Evolutionary conservation across 2,329 filamentous ascomycete species (phyloP), one percentile per base, ranked within the genome.

Genomic region (Xylariaceae sp.): DNA sequence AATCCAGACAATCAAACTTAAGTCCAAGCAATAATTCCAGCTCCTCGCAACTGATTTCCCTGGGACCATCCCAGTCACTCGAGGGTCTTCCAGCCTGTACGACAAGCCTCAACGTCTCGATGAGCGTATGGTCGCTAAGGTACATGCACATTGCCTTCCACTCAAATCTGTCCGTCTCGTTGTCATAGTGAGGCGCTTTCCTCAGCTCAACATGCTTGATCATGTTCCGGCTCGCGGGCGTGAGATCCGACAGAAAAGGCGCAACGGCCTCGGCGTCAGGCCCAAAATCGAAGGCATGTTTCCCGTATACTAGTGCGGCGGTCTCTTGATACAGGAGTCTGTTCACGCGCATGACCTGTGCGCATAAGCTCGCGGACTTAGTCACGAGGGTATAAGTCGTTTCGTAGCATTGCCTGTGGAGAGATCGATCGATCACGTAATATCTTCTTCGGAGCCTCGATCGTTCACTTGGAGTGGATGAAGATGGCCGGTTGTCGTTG

Each of bases 231-330:
- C 76, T 74, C 15, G 63, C 57, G 1, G 74, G 70, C 2, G 76
- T 79, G 32, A 83, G 71, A 61, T 85, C 80, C 31, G 70, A 68
- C 36, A 86, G 68, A 61, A 85, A 85, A 0, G 81, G 80, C 1
- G 76, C 72, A 6, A 82, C 72, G 14, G 81, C 79, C 64, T 85
- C 82, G 55, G 85, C 71, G 64, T 81, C 73, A 42, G 73, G 72
- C 53, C 76, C 77, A 62, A 86, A 86, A 58, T 78, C 75, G 62
- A 85, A 85, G 1, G 69, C 69, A 61, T 83, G 78, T 48, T 63
- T 68, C 7, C 69, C 71, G 64, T 85, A 86, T 3, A 86, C 68
- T 14, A 80, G 62, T 49, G 76, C 71, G 4, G 75, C 68, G n/a
- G 77, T 75, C 62, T 85, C 82, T 51, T 71, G 68, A 62, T 83